These are phyloP conservation scores for Aspergillus ibericus DNA, from an alignment of 2,329 filamentous ascomycete species.

Conservation along the genomic window DNA sequence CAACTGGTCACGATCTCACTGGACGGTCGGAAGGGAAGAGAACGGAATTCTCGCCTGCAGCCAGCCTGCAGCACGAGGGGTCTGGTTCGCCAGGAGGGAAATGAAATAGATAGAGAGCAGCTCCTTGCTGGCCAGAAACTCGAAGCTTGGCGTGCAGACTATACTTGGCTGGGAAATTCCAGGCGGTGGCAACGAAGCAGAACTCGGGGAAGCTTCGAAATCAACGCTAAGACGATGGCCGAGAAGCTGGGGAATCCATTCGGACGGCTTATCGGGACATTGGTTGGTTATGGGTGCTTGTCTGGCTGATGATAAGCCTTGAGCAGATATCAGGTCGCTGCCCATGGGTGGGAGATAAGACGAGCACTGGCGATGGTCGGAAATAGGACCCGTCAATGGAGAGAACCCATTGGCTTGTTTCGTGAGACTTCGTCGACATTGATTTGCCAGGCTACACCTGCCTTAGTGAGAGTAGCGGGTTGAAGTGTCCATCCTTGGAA, in stretches of 20 bases:
- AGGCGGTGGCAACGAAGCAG: slow-evolving; percentile 20
- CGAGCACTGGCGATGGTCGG: background rate
- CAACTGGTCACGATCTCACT: slow-evolving; percentile 8
- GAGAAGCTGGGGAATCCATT: background rate
- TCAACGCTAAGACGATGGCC: background rate
- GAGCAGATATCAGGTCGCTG: background rate
- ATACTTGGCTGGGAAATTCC: slow-evolving; percentile 28
- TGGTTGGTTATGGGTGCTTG: background rate
- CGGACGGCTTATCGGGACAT: background rate
- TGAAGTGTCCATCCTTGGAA: background rate
- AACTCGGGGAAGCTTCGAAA: slow-evolving; percentile 12
- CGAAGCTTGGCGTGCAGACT: slow-evolving; percentile 20
- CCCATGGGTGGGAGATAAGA: slow-evolving; percentile 6
- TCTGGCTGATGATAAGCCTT: slow-evolving; percentile 5
- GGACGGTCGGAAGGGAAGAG: background rate
- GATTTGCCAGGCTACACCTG: slow-evolving; percentile 23
- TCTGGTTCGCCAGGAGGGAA: background rate
- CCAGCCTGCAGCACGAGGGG: background rate
- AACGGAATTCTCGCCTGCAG: background rate
- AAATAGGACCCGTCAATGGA: background rate
- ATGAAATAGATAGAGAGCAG: background rate
- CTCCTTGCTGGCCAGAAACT: slow-evolving; percentile 7
- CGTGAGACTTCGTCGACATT: background rate
- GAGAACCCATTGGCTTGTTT: background rate
- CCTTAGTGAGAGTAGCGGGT: slow-evolving; percentile 19